Base-by-base conservation (phyloP, 202 grass and related monocot genomes). In the Setaria italica region DNA sequence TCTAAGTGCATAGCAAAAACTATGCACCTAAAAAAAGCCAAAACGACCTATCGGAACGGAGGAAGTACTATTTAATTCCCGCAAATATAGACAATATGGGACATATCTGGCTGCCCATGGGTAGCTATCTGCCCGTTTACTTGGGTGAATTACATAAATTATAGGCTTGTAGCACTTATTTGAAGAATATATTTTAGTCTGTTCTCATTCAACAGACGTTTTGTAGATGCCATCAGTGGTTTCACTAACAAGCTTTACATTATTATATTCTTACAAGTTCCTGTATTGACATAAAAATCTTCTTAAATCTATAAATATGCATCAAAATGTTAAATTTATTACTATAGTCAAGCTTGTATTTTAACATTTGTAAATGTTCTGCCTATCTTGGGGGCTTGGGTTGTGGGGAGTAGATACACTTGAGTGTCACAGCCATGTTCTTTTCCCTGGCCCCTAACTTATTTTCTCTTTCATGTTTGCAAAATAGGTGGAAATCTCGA, bases 401-500 rank as follows among this genome's bases (percentile, higher is more conserved):
- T 63, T 11, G 10, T 2, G 35, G 34, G 20, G 21, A 25, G 45
- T 4, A 16, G 16, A 58, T 53, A 55, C 7, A 56, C 35, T 55
- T 78, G 53, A 46, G 68, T 7, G 33, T 29, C 58, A 74, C 5
- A 66, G 3, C 3, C 7, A 67, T 67, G 7, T 72, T 79, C 14
- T 62, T 77, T 55, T 11, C 5, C 20, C 17, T 68, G 9, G 33
- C 19, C 62, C 41, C 39, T 11, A 67, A 74, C 79, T 42, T 77
- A 78, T 16, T 74, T 74, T 88, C 63, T 55, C 42, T 82, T 77
- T 77, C 30, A 49, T 74, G 62, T 87, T 84, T 81, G 67, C 13
- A 84, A 82, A 70, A 74, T 78, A 98, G 95, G 86, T 95, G 93
- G 95, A 98, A 95, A 86, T 73, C 88, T 86, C 95, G 95, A 76